Conservation (phyloP, 371 early-diverging fungal genomes). For the Mucor saturninus region DNA sequence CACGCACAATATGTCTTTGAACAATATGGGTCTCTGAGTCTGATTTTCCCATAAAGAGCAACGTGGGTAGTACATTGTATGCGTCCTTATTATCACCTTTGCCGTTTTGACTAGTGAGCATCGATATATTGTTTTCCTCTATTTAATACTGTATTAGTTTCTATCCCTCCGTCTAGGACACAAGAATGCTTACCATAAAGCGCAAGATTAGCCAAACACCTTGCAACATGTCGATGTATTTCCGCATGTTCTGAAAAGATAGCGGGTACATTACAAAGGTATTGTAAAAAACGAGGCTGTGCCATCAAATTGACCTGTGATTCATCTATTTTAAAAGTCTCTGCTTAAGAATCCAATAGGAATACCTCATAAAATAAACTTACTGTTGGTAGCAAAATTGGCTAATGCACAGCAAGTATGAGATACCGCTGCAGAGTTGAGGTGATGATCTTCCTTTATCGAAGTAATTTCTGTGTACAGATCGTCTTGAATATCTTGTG, state of each 20-base stretch:
- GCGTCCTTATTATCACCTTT: conserved; percentile 10
- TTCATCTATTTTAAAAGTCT: conserved; percentile 36
- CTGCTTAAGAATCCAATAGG: not conserved
- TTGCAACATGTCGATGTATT: conserved; percentile 60
- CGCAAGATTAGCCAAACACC: conserved; percentile 62
- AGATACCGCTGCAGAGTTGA: conserved; percentile 50
- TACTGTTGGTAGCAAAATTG: conserved; percentile 66
- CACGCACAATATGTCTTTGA: conserved; percentile 49
- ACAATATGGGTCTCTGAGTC: conserved; percentile 35
- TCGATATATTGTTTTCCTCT: conserved; percentile 35
- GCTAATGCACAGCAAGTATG: conserved; percentile 66
- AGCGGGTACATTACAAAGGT: conserved; percentile 39
- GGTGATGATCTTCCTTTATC: not conserved
- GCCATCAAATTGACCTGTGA: conserved; percentile 60
- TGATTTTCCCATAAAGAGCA: conserved; percentile 47
- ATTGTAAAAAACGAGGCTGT: conserved; percentile 50
- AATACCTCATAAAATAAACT: conserved; percentile 1
- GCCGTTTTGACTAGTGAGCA: conserved; percentile 18
- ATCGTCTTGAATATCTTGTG: not conserved
- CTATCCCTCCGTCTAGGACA: not conserved
- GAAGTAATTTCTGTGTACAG: not conserved
- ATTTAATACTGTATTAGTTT: not conserved
- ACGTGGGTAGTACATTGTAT: conserved; percentile 55
- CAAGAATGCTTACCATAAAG: conserved; percentile 50
- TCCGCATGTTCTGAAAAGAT: conserved; percentile 23